Conservation (phyloP, 495 filamentous ascomycete genomes). For the Aspergillus sclerotioniger region DNA sequence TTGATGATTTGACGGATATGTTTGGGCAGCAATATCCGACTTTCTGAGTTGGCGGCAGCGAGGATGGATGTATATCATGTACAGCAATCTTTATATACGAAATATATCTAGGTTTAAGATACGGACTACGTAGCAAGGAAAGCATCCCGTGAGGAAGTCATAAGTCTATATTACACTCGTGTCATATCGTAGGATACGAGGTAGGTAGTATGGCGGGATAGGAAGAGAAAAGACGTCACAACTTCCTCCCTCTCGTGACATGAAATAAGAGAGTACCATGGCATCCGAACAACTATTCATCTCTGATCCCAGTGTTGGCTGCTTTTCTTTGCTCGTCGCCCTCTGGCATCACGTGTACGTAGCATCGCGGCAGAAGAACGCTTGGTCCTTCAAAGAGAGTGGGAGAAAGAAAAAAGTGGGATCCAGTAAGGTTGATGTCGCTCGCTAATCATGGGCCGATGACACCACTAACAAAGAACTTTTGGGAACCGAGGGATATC, state of each 20-base stretch:
- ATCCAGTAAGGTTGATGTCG: slow-evolving; percentile 31
- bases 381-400: background rate
- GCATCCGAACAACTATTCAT: slow-evolving; percentile 28
- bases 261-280: slow-evolving; percentile 18
- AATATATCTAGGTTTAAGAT: background rate
- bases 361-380: background rate
- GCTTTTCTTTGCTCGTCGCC: slow-evolving; percentile 8
- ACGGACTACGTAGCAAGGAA: background rate
- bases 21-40: slow-evolving; percentile 39
- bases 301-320: slow-evolving; percentile 21
- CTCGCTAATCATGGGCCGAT: slow-evolving; percentile 39
- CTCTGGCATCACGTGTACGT: slow-evolving; percentile 1
- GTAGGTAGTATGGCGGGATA: slow-evolving; percentile 19
- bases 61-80: background rate
- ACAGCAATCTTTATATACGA: background rate
- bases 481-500: slow-evolving; percentile 54
- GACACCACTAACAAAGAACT: slow-evolving; percentile 43
- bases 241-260: slow-evolving; percentile 29
- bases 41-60: slow-evolving; percentile 18
- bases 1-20: slow-evolving; percentile 39
- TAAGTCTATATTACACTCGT: slow-evolving; percentile 44
- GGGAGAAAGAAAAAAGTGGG: slow-evolving; percentile 4
- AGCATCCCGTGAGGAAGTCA: slow-evolving; percentile 32
- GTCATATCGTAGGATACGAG: slow-evolving; percentile 21
- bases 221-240: slow-evolving; percentile 37